Base-by-base conservation (phyloP, 345 rosid genomes). In the Melaleuca quinquenervia region DNA sequence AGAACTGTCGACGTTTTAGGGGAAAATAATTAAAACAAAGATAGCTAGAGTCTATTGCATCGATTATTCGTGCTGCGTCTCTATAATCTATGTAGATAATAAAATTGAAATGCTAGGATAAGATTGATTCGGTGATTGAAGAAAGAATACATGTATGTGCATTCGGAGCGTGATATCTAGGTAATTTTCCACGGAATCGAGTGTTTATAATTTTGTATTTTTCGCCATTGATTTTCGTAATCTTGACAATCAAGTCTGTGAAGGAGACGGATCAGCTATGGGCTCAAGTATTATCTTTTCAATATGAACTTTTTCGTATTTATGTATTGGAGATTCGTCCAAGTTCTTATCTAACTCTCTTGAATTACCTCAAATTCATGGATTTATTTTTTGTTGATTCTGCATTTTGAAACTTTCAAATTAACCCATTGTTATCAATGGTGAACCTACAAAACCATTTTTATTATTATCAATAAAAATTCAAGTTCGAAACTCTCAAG, bases 151-250 rank as follows among this genome's bases (percentile, higher is more conserved):
- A 12, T 24, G 32, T 32, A 0, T 1, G 2, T 18, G 48, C 48
- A 18, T 21, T 70, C 6, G 1, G 44, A 3, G 0, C 1, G 0
- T 24, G 3, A 8, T 5, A 0, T 8, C 24, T 70, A 70, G 78
- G 11, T 70, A 70, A 70, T 22, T 54, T 9, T 20, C 56, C 24
- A 20, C 11, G 1, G 4, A 53, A 41, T 4, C 41, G 4, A 53
- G 56, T 9, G 10, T 20, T 20, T 20, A 53, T 20, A 53, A 53
- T 53, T 53, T 20, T 24, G 24, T 24, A 4, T 53, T 22, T 53
- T 20, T 53, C 56, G 11, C 56, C 56, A 20, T 53, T 53, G 56
- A 20, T 24, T 53, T 53, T 53, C 8, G 3, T 9, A 20, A 3
- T 7, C 56, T 53, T 8, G 9, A 52, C 9, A 16, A 52, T 52